These are phyloP conservation scores for Saccharomycopsis hybrid DNA, from an alignment of 1,139 yeast species.

Conservation along the genomic window DNA sequence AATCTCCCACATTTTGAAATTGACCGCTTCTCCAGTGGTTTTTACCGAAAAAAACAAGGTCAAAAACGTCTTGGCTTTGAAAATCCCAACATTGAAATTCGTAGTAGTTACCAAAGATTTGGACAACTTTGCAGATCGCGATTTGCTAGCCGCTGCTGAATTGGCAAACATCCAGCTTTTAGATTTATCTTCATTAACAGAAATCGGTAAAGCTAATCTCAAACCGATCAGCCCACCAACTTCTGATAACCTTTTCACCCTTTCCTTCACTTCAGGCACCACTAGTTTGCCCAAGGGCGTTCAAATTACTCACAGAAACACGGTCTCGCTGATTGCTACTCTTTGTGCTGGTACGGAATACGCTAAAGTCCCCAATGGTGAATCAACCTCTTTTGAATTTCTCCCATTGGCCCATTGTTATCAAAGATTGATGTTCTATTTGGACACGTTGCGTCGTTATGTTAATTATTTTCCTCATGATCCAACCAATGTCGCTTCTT, in stretches of 20 bases:
- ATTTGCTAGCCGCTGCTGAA: conserved; percentile 21
- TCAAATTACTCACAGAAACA: conserved; percentile 38
- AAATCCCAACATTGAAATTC: conserved; percentile 21
- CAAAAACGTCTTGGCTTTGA: conserved; percentile 22
- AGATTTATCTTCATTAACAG: conserved; percentile 34
- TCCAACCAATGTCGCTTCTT: conserved; percentile 37
- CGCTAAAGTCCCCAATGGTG: conserved; percentile 27
- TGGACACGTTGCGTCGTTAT: conserved; percentile 48
- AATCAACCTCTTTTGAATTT: conserved; percentile 36
- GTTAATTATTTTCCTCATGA: conserved; percentile 32
- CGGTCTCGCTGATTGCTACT: conserved; percentile 76
- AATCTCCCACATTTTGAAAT: conserved; percentile 33
- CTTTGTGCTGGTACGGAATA: conserved; percentile 37
- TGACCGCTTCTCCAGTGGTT: conserved; percentile 37
- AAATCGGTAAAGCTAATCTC: conserved; percentile 33
- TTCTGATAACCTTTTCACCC: conserved; percentile 41
- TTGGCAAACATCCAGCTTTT: conserved; percentile 23
- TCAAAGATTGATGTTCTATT: conserved; percentile 71
- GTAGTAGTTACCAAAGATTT: conserved; percentile 26
- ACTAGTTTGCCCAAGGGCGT: conserved; percentile 55
- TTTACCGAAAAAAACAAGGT: conserved; percentile 35
- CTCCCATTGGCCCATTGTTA: conserved; percentile 41
- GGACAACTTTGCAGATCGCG: conserved; percentile 17
- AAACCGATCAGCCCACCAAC: conserved; percentile 25
- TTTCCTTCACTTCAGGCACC: conserved; percentile 52